These are phyloP conservation scores for Alternaria solani DNA, from an alignment of 2,329 filamentous ascomycete genomes.

Conservation along the genomic window DNA sequence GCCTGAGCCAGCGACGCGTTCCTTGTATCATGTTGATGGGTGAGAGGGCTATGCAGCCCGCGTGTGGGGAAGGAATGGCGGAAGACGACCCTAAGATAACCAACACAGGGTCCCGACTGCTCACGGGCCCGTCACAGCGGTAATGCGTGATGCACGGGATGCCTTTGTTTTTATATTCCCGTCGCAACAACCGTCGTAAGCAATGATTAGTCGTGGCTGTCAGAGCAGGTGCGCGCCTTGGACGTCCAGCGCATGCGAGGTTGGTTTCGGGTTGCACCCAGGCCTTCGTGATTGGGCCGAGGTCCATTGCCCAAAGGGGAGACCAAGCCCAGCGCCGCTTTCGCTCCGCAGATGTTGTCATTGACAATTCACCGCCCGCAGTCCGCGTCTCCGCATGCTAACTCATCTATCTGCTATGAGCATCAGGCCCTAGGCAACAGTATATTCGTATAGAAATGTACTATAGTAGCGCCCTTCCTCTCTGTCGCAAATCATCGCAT, in stretches of 20 bases:
- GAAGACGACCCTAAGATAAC: constrained; percentile 6
- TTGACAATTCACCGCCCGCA: neutral
- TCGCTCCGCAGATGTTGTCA: neutral
- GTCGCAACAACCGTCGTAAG: neutral
- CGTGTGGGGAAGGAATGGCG: constrained; percentile 19
- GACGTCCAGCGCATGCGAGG: constrained; percentile 13
- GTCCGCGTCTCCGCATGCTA: neutral
- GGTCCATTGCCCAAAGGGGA: constrained; percentile 26
- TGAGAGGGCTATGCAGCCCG: constrained; percentile 7
- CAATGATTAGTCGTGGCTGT: neutral
- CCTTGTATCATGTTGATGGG: constrained; percentile 66
- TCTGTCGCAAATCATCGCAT: too few species aligned
- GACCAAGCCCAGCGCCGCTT: constrained; percentile 12
- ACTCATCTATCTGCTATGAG: too few species aligned
- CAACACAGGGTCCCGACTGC: constrained; percentile 12
- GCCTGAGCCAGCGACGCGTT: constrained; percentile 88
- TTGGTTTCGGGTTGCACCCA: constrained; percentile 15
- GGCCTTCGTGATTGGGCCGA: constrained; percentile 23
- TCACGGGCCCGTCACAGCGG: constrained; percentile 14
- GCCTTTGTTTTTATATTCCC: too few species aligned
- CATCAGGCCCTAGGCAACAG: neutral
- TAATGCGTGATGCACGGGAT: neutral
- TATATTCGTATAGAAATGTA: neutral
- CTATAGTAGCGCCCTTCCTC: too few species aligned
- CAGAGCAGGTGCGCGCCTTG: neutral